These are phyloP conservation scores for Penicillium sclerotigenum DNA, from an alignment of 2,329 filamentous ascomycete species.

Conservation along the genomic window DNA sequence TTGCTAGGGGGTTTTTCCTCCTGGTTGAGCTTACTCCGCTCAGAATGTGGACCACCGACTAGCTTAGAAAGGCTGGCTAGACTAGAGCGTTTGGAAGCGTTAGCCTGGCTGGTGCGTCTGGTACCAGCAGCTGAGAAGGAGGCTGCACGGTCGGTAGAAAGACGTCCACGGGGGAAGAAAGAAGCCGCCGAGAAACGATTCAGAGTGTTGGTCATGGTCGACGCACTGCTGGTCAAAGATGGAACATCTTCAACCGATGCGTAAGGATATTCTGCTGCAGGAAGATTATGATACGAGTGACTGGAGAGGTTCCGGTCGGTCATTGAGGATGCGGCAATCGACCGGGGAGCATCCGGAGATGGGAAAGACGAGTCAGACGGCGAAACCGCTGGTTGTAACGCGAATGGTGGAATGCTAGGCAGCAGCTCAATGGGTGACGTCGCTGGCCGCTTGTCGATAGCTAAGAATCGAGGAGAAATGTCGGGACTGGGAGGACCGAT, in stretches of 20 bases:
- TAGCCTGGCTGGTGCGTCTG: slow-evolving; percentile 40
- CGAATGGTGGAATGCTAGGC: slow-evolving; percentile 40
- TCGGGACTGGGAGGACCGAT: slow-evolving; percentile 34
- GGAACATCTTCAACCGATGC: slow-evolving; percentile 50
- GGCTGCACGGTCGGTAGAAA: slow-evolving; percentile 44
- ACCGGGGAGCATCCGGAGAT: slow-evolving; percentile 46
- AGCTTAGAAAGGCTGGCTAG: slow-evolving; percentile 50
- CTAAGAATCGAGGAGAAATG: slow-evolving; percentile 36
- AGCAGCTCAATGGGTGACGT: slow-evolving; percentile 43
- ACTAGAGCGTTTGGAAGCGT: slow-evolving; percentile 46
- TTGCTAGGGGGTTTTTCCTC: slow-evolving; percentile 45
- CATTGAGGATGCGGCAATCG: slow-evolving; percentile 41
- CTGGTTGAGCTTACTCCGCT: slow-evolving; percentile 45
- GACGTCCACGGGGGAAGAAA: slow-evolving; percentile 40
- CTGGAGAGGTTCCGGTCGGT: slow-evolving; percentile 41
- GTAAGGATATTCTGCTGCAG: slow-evolving; percentile 40
- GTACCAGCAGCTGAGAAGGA: slow-evolving; percentile 44
- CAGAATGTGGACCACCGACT: slow-evolving; percentile 43
- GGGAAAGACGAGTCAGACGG: slow-evolving; percentile 44
- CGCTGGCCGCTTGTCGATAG: slow-evolving; percentile 40
- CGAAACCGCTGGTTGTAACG: slow-evolving; percentile 38
- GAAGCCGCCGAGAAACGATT: slow-evolving; percentile 43
- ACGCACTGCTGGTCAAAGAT: slow-evolving; percentile 50
- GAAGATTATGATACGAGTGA: slow-evolving; percentile 36
- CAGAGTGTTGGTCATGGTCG: slow-evolving; percentile 45